A percentile compares a stretch with the other conserved stretches of the same genome.
Conservation (phyloP, 2,329 filamentous ascomycete species). For the Xylariales sp. region DNA sequence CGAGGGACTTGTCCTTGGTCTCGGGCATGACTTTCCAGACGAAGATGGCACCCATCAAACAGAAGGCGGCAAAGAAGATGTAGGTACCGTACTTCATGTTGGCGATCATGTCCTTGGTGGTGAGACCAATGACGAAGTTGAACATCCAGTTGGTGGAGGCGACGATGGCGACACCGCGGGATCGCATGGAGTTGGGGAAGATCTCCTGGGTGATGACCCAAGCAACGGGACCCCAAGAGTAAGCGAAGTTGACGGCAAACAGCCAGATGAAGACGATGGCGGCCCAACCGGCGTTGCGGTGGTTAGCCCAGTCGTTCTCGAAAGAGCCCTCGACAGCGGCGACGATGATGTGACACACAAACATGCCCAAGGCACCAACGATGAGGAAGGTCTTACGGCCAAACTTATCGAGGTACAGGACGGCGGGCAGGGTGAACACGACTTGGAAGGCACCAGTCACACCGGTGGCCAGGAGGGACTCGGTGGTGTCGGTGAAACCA, state of each 20-base stretch:
- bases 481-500: no score
- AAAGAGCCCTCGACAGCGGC: no score
- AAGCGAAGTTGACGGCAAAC: slow-evolving; percentile 17
- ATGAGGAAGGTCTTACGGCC: no score
- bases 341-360: no score
- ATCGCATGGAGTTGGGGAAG: slow-evolving; percentile 18
- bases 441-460: no score
- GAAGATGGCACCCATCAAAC: slow-evolving; percentile 31
- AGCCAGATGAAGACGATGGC: slow-evolving; percentile 15
- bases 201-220: slow-evolving; percentile 21
- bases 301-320: no score
- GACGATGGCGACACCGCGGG: slow-evolving; percentile 15
- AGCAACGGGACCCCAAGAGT: slow-evolving; percentile 20
- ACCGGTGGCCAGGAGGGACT: no score
- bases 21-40: slow-evolving; percentile 39
- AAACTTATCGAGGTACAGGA: no score
- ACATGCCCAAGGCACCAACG: no score
- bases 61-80: slow-evolving; percentile 39
- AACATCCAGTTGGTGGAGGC: slow-evolving; percentile 21
- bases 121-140: slow-evolving; percentile 20
- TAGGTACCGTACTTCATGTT: slow-evolving; percentile 31
- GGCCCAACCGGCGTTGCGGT: slow-evolving; percentile 14
- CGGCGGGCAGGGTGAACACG: no score
- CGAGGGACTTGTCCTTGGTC: slow-evolving; percentile 37
- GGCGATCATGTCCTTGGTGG: slow-evolving; percentile 21